Conservation (phyloP, 1,139 yeast species). For the Yamadazyma diddensiae region DNA sequence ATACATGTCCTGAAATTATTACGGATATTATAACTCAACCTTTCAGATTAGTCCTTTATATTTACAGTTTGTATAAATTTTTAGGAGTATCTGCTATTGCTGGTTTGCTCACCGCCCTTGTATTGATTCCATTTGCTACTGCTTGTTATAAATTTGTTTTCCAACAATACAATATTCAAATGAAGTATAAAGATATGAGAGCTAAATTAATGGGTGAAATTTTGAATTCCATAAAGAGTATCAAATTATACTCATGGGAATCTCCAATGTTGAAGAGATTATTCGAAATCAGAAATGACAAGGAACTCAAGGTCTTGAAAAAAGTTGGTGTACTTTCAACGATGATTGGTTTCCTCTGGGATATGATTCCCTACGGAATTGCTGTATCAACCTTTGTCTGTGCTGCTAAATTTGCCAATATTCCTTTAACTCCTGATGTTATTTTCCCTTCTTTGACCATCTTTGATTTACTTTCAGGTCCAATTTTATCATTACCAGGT, state of each 20-base stretch:
- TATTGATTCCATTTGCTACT: constrained; percentile 34
- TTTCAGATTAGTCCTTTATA: constrained; percentile 25
- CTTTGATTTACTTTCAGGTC: constrained; percentile 34
- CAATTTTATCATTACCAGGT: constrained; percentile 33
- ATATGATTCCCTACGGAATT: constrained; percentile 34
- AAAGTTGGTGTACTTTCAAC: constrained; percentile 32
- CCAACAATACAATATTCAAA: constrained; percentile 21
- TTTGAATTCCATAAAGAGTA: constrained; percentile 36
- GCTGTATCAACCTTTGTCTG: constrained; percentile 32
- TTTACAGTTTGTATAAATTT: constrained; percentile 26
- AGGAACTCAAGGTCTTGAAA: constrained; percentile 29
- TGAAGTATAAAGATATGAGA: constrained; percentile 36
- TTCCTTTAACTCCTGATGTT: constrained; percentile 33
- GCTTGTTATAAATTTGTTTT: constrained; percentile 28
- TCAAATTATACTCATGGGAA: constrained; percentile 43
- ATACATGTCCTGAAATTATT: constrained; percentile 22
- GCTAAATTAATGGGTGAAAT: constrained; percentile 39
- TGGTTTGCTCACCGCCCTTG: constrained; percentile 30
- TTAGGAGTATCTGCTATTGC: constrained; percentile 35
- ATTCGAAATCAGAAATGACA: constrained; percentile 32
- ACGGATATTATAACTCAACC: constrained; percentile 30
- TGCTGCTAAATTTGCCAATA: constrained; percentile 22
- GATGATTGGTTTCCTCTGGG: constrained; percentile 33
- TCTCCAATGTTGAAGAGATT: constrained; percentile 36
- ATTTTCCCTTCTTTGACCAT: constrained; percentile 40